Evolutionary conservation across 139 green algal species (phyloP), one percentile per base, ranked within the genome.

Genomic region (Edaphochlamys debaryana): DNA sequence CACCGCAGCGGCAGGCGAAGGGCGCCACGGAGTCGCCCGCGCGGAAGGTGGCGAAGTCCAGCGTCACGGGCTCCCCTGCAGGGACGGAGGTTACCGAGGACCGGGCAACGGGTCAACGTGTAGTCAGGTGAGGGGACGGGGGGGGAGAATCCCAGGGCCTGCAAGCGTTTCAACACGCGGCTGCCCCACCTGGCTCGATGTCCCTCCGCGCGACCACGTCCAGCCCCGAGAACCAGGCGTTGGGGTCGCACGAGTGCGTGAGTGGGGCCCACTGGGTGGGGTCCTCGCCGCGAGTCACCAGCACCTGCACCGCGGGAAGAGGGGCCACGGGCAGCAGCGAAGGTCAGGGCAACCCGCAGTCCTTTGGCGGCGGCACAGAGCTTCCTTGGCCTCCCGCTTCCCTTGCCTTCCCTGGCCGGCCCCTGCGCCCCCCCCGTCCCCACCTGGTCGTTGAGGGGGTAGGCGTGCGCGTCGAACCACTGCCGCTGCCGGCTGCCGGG

Each of bases 191-290:
- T 34, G 36, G 58, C 32, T 34, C 72, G 11, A 88, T 84, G 63
- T 50, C 27, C 34, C 76, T 41, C 23, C 84, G 32, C 36, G 84
- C 84, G 42, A 88, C 84, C 48, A 85, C 67, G 45, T 88, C 38
- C 25, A 88, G 77, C 5, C 84, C 84, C 5, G 45, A 25, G 38
- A 85, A 58, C 69, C 79, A 84, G 22, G 58, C 50, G 69, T 84
- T 88, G 42, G 84, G 84, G 69, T 88, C 84, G 38, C 84, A 88
- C 25, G 36, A 70, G 76, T 88, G 84, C 52, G 79, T 88, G 32
- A 88, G 48, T 4, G 84, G 84, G n/a, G 78, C 37, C 76, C 76
- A 88, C 22, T 50, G 20, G 17, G 82, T 64, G 37, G 79, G 84
- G 67, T 88, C 77, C 11, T 80, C 58, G 25, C 56, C 68, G 76